Evolutionary conservation across 805 yeast species (phyloP).

Genomic region (Yarrowia osloensis): DNA sequence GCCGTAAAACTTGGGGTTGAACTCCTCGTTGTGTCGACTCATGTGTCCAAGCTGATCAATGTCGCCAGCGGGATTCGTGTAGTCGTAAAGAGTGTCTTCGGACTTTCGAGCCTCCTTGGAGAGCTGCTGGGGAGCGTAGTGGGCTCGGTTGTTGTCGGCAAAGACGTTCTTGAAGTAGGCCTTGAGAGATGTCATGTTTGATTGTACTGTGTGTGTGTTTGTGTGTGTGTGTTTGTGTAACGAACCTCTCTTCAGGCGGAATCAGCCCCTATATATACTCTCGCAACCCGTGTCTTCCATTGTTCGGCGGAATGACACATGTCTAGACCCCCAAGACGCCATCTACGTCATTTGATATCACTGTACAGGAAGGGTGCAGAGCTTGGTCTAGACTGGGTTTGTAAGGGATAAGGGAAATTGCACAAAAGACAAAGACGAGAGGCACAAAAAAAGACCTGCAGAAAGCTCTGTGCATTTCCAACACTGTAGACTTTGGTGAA

Average conservation of each 20-base stretch:
- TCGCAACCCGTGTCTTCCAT: not conserved
- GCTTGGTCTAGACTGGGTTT: conserved; percentile 11
- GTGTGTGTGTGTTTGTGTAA: not conserved
- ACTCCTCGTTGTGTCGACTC: conserved; percentile 12
- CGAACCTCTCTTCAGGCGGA: not conserved
- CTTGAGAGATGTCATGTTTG: not conserved
- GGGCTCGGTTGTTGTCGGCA: not conserved
- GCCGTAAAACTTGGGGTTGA: conserved; percentile 20
- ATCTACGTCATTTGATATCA: conserved; percentile 7
- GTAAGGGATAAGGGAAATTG: not conserved
- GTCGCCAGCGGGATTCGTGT: conserved; percentile 1
- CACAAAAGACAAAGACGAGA: not conserved
- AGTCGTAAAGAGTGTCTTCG: not conserved
- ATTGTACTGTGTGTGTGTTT: not conserved
- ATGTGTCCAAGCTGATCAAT: not conserved
- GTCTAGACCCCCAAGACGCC: not conserved
- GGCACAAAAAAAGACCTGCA: not conserved
- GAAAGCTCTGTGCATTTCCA: no score
- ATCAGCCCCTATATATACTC: not conserved
- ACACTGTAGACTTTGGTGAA: not conserved
- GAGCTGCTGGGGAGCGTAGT: not conserved
- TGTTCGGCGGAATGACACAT: not conserved
- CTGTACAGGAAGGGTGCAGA: not conserved
- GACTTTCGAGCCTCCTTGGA: not conserved
- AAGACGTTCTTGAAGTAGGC: conserved; percentile 13